Evolutionary conservation across 192 early-diverging fungal genomes (phyloP), one percentile per base, ranked within the genome.

Genomic region (Backusella liffmaniae): DNA sequence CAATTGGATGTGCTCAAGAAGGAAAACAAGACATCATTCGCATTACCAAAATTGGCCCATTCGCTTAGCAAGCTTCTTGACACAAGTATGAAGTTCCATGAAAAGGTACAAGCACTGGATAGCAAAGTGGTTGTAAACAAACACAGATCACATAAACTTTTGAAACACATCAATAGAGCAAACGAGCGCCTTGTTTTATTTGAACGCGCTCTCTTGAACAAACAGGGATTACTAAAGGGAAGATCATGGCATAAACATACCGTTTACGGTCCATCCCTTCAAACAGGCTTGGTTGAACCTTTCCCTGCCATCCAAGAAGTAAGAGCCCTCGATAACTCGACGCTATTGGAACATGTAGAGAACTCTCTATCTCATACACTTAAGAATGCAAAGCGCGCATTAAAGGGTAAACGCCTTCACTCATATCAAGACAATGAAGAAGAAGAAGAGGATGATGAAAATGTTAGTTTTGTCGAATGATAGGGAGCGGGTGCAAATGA

Each of bases 241-340:
- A 44, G 76, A 30, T n/a, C 32, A 18, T 92, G 90, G 90, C 89
- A 86, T 75, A 86, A 86, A 66, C 91, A 92, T 49, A 77, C 80
- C 2, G 35, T 92, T 2, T 82, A 86, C 37, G 83, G 83, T 2
- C 91, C 91, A 1, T 71, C 70, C 6, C 5, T 44, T 13, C 26
- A 49, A 18, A 71, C 70, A 6, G 70, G 70, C 16, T 30, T 71
- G 15, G 5, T 71, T 1, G 23, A 32, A 16, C 26, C 44, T 7
- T 71, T 71, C 29, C 70, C 70, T 16, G 29, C 21, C 21, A 71
- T 71, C 1, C 39, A 18, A 5, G 70, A 71, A 49, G 12, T 39
- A 18, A 29, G 44, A 71, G 26, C 23, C 5, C 32, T 36, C 36
- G 66, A 32, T n/a, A 67, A 36, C 35, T 62, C 26, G 23, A 62